Evolutionary conservation across 169 alveolate genomes (phyloP), one percentile per base, ranked within the genome.

Genomic region (Besnoitia besnoiti): DNA sequence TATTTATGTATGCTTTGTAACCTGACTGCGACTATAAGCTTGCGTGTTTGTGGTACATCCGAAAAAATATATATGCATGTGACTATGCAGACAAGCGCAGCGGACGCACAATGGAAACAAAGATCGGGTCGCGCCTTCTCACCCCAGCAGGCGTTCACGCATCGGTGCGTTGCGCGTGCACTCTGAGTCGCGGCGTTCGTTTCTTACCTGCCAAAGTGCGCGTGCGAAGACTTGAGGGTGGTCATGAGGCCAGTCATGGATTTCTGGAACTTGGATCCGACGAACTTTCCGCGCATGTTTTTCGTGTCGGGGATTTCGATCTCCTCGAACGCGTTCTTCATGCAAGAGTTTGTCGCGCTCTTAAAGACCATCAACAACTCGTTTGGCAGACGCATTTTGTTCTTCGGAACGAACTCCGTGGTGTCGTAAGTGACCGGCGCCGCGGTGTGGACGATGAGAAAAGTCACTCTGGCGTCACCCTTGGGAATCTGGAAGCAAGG

Each of bases 391-490:
- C 85, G 42, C 85, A 67, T 51, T 50, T 95, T 95, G 79, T 95
- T 95, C 84, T 95, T 95, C 27, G 94, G 42, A 0, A 95, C 96
- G 79, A 95, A 95, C 85, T 93, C 96, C n/a, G 59, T 85, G 24
- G 96, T 91, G 61, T 93, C 88, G 93, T 95, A 95, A 30, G 84
- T 91, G 49, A 95, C 96, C 27, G 96, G 93, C 0, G 95, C 93
- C 27, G 96, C 96, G 24, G 96, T 93, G 87, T 95, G 96, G 44
- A 85, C 85, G 44, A 95, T 80, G 33, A 82, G 79, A 39, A 95
- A 95, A 24, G 85, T 85, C 27, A 85, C 37, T 8, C 94, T 85
- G 1, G 93, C 94, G 42, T 89, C 94, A 19, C 96, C 96, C 89
- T 95, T 95, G 42, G 95, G 95, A 40, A 75, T 75, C 37, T 79